Percentiles rank a stretch among this genome's conserved stretches.
These are phyloP conservation scores for Hericium erinaceus DNA, from an alignment of 768 basidiomycete species.

Conservation along the genomic window DNA sequence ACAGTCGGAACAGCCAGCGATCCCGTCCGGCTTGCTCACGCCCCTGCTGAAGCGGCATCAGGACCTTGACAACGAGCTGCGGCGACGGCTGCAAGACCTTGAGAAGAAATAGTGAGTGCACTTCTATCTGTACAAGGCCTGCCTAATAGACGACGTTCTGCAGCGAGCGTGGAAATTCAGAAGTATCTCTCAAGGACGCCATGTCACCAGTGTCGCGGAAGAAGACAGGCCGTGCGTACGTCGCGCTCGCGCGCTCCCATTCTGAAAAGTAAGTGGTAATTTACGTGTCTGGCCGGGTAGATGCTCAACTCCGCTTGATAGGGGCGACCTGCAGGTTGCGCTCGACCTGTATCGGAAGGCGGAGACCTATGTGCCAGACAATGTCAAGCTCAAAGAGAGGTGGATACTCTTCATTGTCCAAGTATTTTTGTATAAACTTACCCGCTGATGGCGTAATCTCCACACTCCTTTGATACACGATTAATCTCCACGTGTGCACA, in stretches of 20 bases:
- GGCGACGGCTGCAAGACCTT: constrained; percentile 53
- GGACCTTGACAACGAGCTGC: constrained; percentile 62
- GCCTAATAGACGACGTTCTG: neutral
- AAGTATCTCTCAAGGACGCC: constrained; percentile 48
- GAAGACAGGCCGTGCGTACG: constrained; percentile 76
- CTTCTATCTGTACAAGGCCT: neutral
- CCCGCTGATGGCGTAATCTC: constrained; percentile 16
- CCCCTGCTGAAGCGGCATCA: constrained; percentile 55
- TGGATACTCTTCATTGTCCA: constrained; percentile 66
- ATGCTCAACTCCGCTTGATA: constrained; percentile 18
- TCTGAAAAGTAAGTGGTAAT: constrained; percentile 58
- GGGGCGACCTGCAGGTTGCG: constrained; percentile 74
- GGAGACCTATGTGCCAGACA: constrained; percentile 77
- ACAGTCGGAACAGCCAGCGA: constrained; percentile 23
- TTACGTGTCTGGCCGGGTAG: neutral
- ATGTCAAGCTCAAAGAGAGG: constrained; percentile 81
- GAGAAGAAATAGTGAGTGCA: constrained; percentile 62
- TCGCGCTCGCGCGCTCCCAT: constrained; percentile 72
- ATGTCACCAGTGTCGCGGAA: constrained; percentile 70
- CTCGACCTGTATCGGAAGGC: constrained; percentile 79
- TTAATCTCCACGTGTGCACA: neutral
- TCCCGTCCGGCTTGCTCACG: constrained; percentile 46
- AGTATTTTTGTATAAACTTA: constrained; percentile 40
- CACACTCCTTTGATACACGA: constrained; percentile 7
- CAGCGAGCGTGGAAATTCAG: constrained; percentile 56